Percentiles rank a stretch among this genome's conserved stretches.
phyloP scores from a whole-genome alignment of 768 basidiomycete genomes.

The Strobilomyces confusus region DNA sequence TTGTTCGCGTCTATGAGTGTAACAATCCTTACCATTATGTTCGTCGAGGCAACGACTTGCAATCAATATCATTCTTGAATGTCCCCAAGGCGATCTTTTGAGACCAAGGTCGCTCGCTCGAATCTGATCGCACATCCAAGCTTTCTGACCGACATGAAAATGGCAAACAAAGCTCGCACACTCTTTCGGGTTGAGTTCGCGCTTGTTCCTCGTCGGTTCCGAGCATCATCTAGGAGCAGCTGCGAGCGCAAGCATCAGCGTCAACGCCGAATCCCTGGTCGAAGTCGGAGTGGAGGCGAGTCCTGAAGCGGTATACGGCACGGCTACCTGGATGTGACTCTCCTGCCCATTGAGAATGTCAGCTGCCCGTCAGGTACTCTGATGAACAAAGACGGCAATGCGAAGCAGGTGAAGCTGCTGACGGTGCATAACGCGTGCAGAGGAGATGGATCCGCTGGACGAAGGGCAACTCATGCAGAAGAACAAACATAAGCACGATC shows the following conservation, averaged over 20 bases:
- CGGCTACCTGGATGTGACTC: constrained; percentile 73
- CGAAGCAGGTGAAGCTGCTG: constrained; percentile 10
- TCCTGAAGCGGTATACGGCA: constrained; percentile 37
- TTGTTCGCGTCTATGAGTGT: too few species aligned
- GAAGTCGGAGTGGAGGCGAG: constrained; percentile 4
- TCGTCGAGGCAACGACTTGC: too few species aligned
- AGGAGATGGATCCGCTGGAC: constrained; percentile 6
- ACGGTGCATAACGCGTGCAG: constrained; percentile 19
- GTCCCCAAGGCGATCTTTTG: too few species aligned
- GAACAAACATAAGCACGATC: constrained; percentile 13
- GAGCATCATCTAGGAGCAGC: constrained; percentile 2
- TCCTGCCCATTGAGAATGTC: constrained; percentile 85
- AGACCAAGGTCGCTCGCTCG: too few species aligned
- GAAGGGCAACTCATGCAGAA: constrained; percentile 7
- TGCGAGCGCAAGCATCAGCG: too few species aligned
- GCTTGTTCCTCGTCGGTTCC: constrained; percentile 79
- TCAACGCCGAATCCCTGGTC: neutral
- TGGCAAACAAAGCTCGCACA: constrained; percentile 92
- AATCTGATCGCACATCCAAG: too few species aligned
- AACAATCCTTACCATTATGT: too few species aligned
- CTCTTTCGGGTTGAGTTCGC: constrained; percentile 69
- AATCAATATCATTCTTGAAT: too few species aligned
- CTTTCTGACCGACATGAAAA: too few species aligned
- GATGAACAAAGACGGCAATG: constrained; percentile 8
- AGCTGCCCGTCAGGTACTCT: constrained; percentile 40